phyloP scores from a whole-genome alignment of 176 grass and related monocot species.

The Secale cereale region DNA sequence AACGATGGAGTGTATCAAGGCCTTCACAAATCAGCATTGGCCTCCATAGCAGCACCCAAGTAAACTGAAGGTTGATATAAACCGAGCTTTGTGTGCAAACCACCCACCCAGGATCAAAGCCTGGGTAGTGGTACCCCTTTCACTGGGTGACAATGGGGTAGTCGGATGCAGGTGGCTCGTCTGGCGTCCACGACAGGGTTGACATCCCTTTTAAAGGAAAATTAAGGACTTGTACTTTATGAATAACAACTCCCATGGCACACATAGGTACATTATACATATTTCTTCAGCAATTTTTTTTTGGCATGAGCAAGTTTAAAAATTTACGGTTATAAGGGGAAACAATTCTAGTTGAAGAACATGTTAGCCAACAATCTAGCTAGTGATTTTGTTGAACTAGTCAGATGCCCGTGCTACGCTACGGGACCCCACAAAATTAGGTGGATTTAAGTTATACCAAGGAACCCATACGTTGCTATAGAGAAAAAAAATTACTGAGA shows the following conservation, averaged over 20 bases:
- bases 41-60: slow-evolving; percentile 21
- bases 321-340: not conserved
- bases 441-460: too few relatives aligned
- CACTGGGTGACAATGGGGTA: not conserved
- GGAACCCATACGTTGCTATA: too few relatives aligned
- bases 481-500: too few relatives aligned
- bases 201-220: not conserved
- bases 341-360: not conserved
- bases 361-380: not conserved
- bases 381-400: not conserved
- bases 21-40: slow-evolving; percentile 71
- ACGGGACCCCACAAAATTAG: too few relatives aligned
- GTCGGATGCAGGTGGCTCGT: not conserved
- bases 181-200: not conserved
- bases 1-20: slow-evolving; percentile 52
- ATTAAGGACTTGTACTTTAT: not conserved
- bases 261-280: not conserved
- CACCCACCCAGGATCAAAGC: not conserved
- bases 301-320: not conserved
- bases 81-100: not conserved
- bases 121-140: not conserved
- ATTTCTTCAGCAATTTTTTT: slow-evolving; percentile 16
- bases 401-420: too few relatives aligned
- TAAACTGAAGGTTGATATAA: not conserved
- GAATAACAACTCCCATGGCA: not conserved